Conservation (phyloP, 352 stramenopile species). For the Globisporangium camurandrum region DNA sequence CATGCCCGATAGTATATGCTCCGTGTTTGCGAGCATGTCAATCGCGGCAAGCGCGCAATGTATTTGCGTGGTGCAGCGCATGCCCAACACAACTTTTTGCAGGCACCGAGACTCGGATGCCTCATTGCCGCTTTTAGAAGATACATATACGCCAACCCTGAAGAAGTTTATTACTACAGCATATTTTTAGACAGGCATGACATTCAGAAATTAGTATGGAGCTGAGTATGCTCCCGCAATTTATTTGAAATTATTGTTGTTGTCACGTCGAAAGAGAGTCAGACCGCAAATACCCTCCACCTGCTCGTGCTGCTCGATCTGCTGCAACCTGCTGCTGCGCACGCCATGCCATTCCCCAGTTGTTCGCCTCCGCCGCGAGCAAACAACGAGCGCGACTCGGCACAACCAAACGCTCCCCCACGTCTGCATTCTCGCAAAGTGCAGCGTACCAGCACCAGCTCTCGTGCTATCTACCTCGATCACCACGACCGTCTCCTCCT, state of each 20-base stretch:
- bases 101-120: too few species aligned
- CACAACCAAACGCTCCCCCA: constrained; percentile 2
- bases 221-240: not conserved
- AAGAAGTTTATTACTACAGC: too few species aligned
- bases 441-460: constrained; percentile 2
- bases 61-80: too few species aligned
- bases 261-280: too few species aligned
- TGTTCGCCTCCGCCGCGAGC: not conserved
- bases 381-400: not conserved
- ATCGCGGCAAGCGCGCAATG: too few species aligned
- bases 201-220: not conserved
- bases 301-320: not conserved
- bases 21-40: too few species aligned
- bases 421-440: constrained; percentile 10
- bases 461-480: not conserved
- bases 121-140: too few species aligned
- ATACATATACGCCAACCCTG: too few species aligned
- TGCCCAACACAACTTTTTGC: too few species aligned
- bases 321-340: not conserved
- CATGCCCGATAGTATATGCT: too few species aligned
- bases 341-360: constrained; percentile 3
- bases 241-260: not conserved
- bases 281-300: not conserved
- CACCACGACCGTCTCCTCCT: not conserved
- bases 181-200: not conserved